These are phyloP conservation scores for Citrus maxima DNA, from an alignment of 345 rosid species.

Conservation along the genomic window DNA sequence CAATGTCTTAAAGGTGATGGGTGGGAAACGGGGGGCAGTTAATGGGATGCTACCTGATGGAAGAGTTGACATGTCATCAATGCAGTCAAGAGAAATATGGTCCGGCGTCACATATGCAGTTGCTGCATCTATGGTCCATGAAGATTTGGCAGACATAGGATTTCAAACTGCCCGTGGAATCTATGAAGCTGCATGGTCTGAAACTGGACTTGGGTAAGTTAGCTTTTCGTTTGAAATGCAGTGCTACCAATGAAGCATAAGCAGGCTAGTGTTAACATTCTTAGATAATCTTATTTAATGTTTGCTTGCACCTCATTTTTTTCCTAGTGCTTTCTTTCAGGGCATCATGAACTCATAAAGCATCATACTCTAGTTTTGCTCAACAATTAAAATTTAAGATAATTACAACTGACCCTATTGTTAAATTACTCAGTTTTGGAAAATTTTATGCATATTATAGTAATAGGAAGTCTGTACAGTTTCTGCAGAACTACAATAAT, in stretches of 20 bases:
- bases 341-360: not conserved
- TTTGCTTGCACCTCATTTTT: not conserved
- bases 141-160: slow-evolving; percentile 61
- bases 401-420: too few species aligned
- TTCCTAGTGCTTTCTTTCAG: not conserved
- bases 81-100: slow-evolving; percentile 97
- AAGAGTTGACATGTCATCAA: slow-evolving; percentile 57
- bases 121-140: slow-evolving; percentile 91
- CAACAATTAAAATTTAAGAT: too few species aligned
- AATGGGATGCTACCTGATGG: slow-evolving; percentile 78
- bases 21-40: slow-evolving; percentile 79
- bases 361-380: too few species aligned
- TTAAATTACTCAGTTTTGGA: not conserved
- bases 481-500: not conserved
- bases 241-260: not conserved
- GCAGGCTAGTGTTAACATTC: not conserved
- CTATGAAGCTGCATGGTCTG: slow-evolving; percentile 81
- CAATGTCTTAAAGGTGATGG: slow-evolving; percentile 80
- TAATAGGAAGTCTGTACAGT: not conserved
- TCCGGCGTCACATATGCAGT: slow-evolving; percentile 89
- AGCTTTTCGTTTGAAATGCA: not conserved
- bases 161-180: slow-evolving; percentile 80
- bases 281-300: too few species aligned
- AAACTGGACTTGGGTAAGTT: slow-evolving; percentile 74
- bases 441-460: too few species aligned